Base-by-base conservation (phyloP, 2,329 filamentous ascomycete species). In the Fusarium siculi region DNA sequence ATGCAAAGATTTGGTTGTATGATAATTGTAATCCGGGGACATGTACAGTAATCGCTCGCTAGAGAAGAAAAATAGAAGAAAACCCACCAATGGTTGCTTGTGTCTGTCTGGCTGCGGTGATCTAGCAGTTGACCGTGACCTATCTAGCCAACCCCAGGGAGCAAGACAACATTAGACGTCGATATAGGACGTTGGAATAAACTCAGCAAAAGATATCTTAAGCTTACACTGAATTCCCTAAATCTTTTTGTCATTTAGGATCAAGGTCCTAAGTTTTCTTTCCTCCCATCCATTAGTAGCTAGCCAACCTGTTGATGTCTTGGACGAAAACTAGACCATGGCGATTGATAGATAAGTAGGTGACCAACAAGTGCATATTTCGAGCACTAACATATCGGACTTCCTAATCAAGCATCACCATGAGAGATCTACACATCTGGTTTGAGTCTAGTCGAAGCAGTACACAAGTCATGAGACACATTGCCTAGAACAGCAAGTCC, bases 391-490 rank as follows among this genome's bases (percentile, higher is more conserved):
- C 36, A 55, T 47, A 55, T 54, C 44, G 43, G 39, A 34, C 65
- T 69, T 69, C 66, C 66, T 58, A 64, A 64, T 52, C 25, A 32
- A 63, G 44, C 21, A 30, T 42, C 34, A 28, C 32, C 32, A 60
- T 61, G 50, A 50, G 60, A 25, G 42, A 46, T 62, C 49, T 46
- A n/a, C 42, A 25, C 32, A 63, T n/a, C 25, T 43, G 39, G 4
- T 23, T 23, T 18, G 40, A 59, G 37, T 44, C 21, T 39, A 63
- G 50, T 46, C 44, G 40, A 64, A 28, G 46, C 44, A 46, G 44
- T n/a, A 53, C 16, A 28, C 40, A 53, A 47, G 65, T 69, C 66
- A 69, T 69, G 58, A 69, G 66, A 69, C 46, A 32, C 44, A n/a
- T 43, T 69, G n/a, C 65, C 58, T n/a, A 52, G 50, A 64, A 55